Conservation (phyloP, 2,329 filamentous ascomycete genomes). For the Sclerotinia trifoliorum region DNA sequence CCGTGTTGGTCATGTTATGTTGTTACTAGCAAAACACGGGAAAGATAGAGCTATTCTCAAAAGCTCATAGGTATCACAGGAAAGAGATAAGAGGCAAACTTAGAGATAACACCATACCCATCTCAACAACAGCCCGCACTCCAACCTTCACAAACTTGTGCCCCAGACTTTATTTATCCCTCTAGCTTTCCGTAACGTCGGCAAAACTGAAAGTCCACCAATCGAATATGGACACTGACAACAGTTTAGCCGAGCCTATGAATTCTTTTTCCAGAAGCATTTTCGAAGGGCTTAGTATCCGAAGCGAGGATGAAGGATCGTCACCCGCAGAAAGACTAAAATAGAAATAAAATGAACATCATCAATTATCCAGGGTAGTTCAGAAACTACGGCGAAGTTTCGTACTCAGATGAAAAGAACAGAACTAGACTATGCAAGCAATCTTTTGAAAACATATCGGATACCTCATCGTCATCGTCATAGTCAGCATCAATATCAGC, state of each 20-base stretch:
- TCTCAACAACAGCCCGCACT: neutral
- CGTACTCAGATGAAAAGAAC: neutral
- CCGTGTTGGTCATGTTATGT: neutral
- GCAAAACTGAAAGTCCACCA: constrained; percentile 16
- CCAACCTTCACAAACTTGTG: neutral
- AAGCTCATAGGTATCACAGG: neutral
- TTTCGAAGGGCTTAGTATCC: neutral
- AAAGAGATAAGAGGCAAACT: constrained; percentile 9
- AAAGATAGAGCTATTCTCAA: constrained; percentile 1
- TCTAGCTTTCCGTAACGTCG: constrained; percentile 5
- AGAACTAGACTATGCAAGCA: neutral
- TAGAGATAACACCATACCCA: constrained; percentile 10
- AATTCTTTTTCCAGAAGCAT: constrained; percentile 3
- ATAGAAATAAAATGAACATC: constrained; percentile 8
- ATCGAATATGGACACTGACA: neutral
- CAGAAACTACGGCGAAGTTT: neutral
- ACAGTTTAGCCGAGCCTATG: neutral
- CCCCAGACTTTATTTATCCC: neutral
- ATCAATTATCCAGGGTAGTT: neutral
- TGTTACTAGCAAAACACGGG: neutral
- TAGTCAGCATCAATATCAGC: neutral
- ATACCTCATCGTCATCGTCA: neutral
- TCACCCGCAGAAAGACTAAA: constrained; percentile 4
- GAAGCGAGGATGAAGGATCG: constrained; percentile 10
- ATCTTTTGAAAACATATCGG: neutral